Conservation (phyloP, 164 flowering plant genomes). For the Stephania japonica region DNA sequence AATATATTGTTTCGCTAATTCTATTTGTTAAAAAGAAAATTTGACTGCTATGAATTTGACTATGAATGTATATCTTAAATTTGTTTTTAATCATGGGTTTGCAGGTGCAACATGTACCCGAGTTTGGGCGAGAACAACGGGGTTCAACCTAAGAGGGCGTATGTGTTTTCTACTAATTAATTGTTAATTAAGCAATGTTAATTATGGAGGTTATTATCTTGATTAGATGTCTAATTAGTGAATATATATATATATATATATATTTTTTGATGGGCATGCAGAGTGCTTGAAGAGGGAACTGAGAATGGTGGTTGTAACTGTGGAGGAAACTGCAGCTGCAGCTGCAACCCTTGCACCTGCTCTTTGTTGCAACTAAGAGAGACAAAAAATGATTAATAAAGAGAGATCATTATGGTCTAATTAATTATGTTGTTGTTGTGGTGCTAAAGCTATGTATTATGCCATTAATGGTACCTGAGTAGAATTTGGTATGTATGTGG, state of each 20-base stretch:
- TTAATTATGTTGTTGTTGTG: background rate
- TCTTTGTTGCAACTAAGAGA: no score
- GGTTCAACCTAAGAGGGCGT: slow-evolving; percentile 20
- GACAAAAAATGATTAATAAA: background rate
- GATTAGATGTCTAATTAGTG: background rate
- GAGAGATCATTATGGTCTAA: background rate
- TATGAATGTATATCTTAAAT: no score
- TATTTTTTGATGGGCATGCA: slow-evolving; percentile 4
- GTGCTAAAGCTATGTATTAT: no score
- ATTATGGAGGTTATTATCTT: background rate
- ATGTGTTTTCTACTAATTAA: background rate
- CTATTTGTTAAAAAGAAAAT: no score
- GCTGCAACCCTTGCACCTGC: slow-evolving; percentile 21
- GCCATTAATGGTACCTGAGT: background rate
- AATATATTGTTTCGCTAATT: no score
- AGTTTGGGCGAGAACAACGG: slow-evolving; percentile 26
- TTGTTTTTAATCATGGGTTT: background rate
- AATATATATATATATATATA: no score
- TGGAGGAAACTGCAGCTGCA: slow-evolving; percentile 32
- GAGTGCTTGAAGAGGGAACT: background rate
- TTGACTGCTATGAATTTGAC: no score
- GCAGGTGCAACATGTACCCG: slow-evolving; percentile 44
- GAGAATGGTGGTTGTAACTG: slow-evolving; percentile 31
- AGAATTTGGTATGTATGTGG: no score
- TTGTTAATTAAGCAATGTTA: no score